A percentile compares a stretch with the other conserved stretches of the same genome.
Evolutionary conservation across 768 basidiomycete genomes (phyloP).

Genomic region (Obba rivulosa): DNA sequence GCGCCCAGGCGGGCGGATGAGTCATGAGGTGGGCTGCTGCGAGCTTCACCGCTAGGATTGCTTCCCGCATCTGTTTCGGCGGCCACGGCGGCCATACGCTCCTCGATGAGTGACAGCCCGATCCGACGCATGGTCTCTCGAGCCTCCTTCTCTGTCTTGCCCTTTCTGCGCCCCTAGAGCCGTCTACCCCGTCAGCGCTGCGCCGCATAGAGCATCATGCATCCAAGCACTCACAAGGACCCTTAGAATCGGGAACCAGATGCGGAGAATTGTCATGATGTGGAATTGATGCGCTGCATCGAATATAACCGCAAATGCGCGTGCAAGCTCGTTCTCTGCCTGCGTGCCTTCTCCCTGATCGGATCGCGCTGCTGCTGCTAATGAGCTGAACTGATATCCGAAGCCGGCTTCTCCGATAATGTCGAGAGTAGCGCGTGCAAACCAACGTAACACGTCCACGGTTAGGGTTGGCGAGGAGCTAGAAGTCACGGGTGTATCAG

Average conservation of each 20-base stretch:
- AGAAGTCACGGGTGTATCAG: background rate
- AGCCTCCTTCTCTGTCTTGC: constrained; percentile 37
- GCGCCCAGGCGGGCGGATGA: background rate
- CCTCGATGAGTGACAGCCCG: constrained; percentile 45
- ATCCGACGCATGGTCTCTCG: constrained; percentile 46
- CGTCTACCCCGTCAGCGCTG: background rate
- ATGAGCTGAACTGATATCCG: constrained; percentile 47
- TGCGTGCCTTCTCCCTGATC: constrained; percentile 31
- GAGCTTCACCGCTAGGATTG: background rate
- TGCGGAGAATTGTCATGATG: constrained; percentile 46
- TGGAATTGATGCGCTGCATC: constrained; percentile 47
- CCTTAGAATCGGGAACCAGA: constrained; percentile 53
- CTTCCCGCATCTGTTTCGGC: constrained; percentile 14
- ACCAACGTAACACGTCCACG: constrained; percentile 60
- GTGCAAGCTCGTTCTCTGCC: constrained; percentile 48
- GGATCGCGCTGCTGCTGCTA: constrained; percentile 31
- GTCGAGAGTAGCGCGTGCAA: constrained; percentile 67
- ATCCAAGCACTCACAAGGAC: constrained; percentile 39
- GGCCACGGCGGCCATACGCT: constrained; percentile 37
- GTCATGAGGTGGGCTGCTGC: no score
- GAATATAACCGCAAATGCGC: constrained; percentile 51
- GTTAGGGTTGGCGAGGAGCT: background rate
- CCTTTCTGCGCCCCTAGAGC: constrained; percentile 34
- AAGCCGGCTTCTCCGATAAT: constrained; percentile 76
- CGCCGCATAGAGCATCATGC: background rate